Percentiles rank a stretch among this genome's conserved stretches.
Evolutionary conservation across 768 basidiomycete species (phyloP).

Genomic region (Russula foetens): DNA sequence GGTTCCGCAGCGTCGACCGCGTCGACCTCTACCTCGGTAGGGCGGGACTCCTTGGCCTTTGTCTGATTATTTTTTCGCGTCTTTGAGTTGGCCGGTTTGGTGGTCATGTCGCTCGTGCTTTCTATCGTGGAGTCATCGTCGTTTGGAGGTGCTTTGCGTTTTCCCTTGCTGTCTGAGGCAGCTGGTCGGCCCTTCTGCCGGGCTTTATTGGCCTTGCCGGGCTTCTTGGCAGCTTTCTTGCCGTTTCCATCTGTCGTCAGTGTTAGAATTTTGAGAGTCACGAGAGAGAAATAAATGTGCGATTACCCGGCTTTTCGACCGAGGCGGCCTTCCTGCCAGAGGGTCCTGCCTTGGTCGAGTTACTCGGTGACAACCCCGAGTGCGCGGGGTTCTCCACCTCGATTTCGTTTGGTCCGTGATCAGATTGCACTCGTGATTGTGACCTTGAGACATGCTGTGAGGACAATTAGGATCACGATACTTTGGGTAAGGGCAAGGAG

Average conservation of each 20-base stretch:
- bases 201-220: slow-evolving; percentile 16
- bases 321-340: background rate
- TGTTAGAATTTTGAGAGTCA: background rate
- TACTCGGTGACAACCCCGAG: background rate
- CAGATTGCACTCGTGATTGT: background rate
- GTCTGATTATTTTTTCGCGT: background rate
- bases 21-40: background rate
- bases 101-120: background rate
- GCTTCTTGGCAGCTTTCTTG: slow-evolving; percentile 13
- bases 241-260: background rate
- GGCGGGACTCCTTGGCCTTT: background rate
- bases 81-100: background rate
- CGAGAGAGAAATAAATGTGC: background rate
- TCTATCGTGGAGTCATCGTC: slow-evolving; percentile 21
- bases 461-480: background rate
- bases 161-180: slow-evolving; percentile 27
- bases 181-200: background rate
- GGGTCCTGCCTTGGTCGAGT: background rate
- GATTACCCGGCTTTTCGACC: background rate
- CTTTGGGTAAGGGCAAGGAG: background rate
- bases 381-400: background rate
- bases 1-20: slow-evolving; percentile 2
- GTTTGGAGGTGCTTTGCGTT: slow-evolving; percentile 29
- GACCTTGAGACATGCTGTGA: background rate
- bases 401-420: background rate